Evolutionary conservation across 208 protist genomes (phyloP).

Genomic region (Leishmania arabica): DNA sequence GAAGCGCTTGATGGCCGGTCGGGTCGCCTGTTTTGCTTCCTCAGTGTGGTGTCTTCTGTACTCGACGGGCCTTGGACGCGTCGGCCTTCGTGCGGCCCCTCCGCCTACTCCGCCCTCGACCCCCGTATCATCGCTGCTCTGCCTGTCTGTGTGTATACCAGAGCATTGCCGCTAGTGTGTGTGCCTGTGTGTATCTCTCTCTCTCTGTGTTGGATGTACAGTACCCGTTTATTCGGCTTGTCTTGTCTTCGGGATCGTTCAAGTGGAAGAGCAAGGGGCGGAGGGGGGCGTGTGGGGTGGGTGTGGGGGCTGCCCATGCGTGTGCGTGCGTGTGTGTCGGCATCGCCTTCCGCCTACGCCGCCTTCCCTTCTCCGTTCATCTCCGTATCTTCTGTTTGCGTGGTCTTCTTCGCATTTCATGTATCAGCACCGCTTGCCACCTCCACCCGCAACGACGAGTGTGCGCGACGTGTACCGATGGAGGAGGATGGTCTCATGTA

Average conservation of each 20-base stretch:
- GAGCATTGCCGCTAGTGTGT: not conserved
- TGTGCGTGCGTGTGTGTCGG: not conserved
- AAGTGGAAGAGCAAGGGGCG: not conserved
- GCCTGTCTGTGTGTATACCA: not conserved
- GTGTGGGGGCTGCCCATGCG: too few relatives aligned
- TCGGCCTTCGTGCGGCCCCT: not conserved
- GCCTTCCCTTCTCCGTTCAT: not conserved
- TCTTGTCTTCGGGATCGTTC: not conserved
- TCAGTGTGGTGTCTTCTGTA: not conserved
- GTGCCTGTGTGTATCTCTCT: not conserved
- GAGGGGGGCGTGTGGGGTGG: too few relatives aligned
- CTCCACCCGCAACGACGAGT: not conserved
- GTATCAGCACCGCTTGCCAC: not conserved
- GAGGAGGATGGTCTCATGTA: slow-evolving; percentile 1
- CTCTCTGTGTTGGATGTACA: not conserved
- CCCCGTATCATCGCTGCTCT: not conserved
- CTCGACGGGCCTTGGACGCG: not conserved
- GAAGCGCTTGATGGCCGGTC: too few relatives aligned
- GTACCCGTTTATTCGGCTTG: not conserved
- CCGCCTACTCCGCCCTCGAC: too few relatives aligned
- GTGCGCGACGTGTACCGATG: not conserved
- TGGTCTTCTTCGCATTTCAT: not conserved
- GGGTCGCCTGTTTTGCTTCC: too few relatives aligned
- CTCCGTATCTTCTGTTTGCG: not conserved
- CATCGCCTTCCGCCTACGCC: not conserved